Percentiles rank a stretch among this genome's conserved stretches.
Conservation (phyloP, 2,329 filamentous ascomycete genomes). For the Stylonectria norvegica region DNA sequence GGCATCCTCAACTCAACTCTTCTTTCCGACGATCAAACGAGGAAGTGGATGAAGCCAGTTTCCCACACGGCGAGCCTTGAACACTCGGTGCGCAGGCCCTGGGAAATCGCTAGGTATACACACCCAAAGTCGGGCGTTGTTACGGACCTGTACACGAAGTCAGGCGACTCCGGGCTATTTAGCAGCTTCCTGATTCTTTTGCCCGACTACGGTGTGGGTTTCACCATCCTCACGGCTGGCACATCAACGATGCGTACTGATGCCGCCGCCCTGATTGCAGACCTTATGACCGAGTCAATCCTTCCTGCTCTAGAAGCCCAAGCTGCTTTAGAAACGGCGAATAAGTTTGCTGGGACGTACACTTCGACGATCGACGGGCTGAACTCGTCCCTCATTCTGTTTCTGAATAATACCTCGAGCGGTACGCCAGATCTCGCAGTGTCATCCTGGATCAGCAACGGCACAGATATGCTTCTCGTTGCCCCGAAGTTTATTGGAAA, state of each 20-base stretch:
- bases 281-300: conserved; percentile 5
- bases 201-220: conserved; percentile 42
- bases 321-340: conserved; percentile 9
- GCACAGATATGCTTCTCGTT: conserved; percentile 8
- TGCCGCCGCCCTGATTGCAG: conserved; percentile 4
- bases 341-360: conserved; percentile 13
- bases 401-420: conserved; percentile 9
- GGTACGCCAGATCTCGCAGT: conserved; percentile 7
- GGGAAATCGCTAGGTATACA: conserved; percentile 40
- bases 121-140: conserved; percentile 37
- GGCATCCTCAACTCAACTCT: conserved; percentile 26
- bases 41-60: conserved; percentile 40
- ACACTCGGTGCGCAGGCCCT: conserved; percentile 37
- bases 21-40: conserved; percentile 32
- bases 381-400: conserved; percentile 10
- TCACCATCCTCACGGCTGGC: conserved; percentile 38
- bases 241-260: not conserved
- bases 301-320: conserved; percentile 10
- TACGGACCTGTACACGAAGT: conserved; percentile 28
- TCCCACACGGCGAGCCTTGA: conserved; percentile 37
- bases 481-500: not conserved
- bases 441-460: conserved; percentile 12
- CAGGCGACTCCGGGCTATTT: conserved; percentile 23
- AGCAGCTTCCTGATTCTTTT: conserved; percentile 37
- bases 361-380: conserved; percentile 3